Evolutionary conservation across 2,329 filamentous ascomycete genomes (phyloP).

Genomic region (Epichloe typhina): DNA sequence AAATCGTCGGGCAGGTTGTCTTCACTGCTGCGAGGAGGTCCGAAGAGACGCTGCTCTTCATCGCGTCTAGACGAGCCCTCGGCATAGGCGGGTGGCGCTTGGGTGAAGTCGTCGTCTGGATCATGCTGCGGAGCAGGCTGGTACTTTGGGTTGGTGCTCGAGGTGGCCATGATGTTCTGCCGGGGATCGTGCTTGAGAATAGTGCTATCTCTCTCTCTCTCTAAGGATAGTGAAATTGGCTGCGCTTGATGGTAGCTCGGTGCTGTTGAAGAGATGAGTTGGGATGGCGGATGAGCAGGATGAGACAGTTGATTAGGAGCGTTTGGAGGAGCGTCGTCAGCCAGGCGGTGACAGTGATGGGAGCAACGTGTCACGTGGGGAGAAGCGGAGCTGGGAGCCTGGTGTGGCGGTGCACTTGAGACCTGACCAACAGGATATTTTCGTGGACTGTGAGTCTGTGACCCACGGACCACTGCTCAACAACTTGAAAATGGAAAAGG

Average conservation of each 20-base stretch:
- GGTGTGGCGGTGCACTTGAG: neutral
- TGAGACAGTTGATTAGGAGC: neutral
- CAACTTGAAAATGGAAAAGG: too few species aligned
- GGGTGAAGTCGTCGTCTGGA: conserved; percentile 60
- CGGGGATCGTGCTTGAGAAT: neutral
- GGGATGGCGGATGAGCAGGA: neutral
- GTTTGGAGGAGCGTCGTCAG: neutral
- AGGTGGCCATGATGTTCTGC: conserved; percentile 42
- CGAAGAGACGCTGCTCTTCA: conserved; percentile 45
- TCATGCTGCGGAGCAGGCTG: conserved; percentile 73
- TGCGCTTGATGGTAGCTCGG: neutral
- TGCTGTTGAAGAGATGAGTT: neutral
- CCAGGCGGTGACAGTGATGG: conserved; percentile 1
- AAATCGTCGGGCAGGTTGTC: conserved; percentile 96
- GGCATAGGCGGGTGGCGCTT: conserved; percentile 71
- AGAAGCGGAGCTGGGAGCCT: neutral
- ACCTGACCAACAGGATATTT: too few species aligned
- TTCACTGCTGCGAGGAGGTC: conserved; percentile 61
- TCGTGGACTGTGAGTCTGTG: too few species aligned
- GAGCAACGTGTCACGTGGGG: neutral
- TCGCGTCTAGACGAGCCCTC: conserved; percentile 42
- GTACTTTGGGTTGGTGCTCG: conserved; percentile 58
- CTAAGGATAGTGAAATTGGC: neutral
- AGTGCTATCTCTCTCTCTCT: neutral
- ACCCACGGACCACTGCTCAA: too few species aligned